Evolutionary conservation across 2,329 filamentous ascomycete genomes (phyloP), one percentile per base, ranked within the genome.

Genomic region (Incumbomyces lentus): DNA sequence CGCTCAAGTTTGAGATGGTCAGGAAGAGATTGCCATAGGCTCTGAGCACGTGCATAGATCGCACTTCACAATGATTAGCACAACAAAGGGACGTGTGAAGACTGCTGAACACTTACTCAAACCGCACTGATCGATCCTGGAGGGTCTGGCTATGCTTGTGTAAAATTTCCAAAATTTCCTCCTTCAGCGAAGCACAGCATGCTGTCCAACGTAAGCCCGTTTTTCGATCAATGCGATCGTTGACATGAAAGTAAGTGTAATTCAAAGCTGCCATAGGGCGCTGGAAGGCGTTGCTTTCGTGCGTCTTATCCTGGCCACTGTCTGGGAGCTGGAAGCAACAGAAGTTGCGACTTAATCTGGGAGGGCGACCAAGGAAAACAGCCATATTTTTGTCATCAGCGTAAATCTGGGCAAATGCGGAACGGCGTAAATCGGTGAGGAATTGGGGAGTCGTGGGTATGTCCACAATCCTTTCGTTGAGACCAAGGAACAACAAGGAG

Each of bases 321-420:
- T n/a, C n/a, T 6, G 36, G 36, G 13, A 39, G 5, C 18, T 39
- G 36, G 14, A 39, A 39, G 18, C 14, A 17, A 5, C 68, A 70
- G 47, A 65, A 71, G 32, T 63, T 61, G 29, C 63, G 59, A 13
- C 62, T 63, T 33, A 73, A 65, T 3, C 70, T 61, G 2, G 69
- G 69, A 2, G 71, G 71, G 1, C 71, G 63, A 2, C 71, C 71
- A 16, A 73, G 63, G 44, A 74, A 74, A 1, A 71, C 67, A 1
- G 70, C 65, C 6, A 72, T 56, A 36, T 65, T 68, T 47, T 72
- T 74, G 46, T 73, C 71, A 6, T 64, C 65, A 6, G 66, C 66
- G 45, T 71, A 74, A 6, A 62, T 61, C 1, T 64, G 60, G 5
- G 64, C 65, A 48, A 73, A 72, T 5, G 63, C 64, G 2, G 60